Base-by-base conservation (phyloP, 148 eudicot genomes). In the Cornus kousa region DNA sequence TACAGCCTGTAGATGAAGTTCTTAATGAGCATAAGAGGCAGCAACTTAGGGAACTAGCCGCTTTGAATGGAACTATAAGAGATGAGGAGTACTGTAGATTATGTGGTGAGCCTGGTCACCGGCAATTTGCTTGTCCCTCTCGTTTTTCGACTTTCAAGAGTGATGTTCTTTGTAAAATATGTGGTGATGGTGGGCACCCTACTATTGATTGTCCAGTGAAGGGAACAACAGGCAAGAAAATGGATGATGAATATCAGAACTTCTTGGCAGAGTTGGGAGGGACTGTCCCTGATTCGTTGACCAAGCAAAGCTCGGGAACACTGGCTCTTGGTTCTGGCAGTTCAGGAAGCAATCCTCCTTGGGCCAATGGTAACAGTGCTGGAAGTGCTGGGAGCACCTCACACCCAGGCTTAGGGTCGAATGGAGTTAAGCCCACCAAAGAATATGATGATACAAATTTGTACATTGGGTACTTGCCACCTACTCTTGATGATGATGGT, bases 151-250 rank as follows among this genome's bases (percentile, higher is more conserved):
- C 97, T 0, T 94, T 92, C 78, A 94, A 92, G 88, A 94, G 97
- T 79, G 95, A 91, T 81, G 97, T 94, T 55, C 66, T 91, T 48
- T 94, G 97, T 86, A 88, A 91, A 78, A 91, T 94, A 57, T 94
- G 98, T 80, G 98, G 98, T 67, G 95, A 92, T 81, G 95, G 95
- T 81, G 97, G 98, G 20, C 98, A 94, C 74, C 97, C 95, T 0
- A 92, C 97, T 33, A 92, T 88, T 64, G 97, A 92, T 86, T 94
- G 98, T 82, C 98, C 98, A 0, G 92, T 92, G 39, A 94, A 94
- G 85, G 93, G 90, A 62, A 89, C 97, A 0, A 80, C 92, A 16
- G 97, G 97, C 43, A 94, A 90, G 93, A 94, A 94, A 72, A 94
- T 94, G 97, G 97, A 94, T 75, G 97, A 90, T 78, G 98, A 92